Evolutionary conservation across 164 flowering plant genomes (phyloP), one percentile per base, ranked within the genome.

Genomic region (Dillenia suffruticosa): DNA sequence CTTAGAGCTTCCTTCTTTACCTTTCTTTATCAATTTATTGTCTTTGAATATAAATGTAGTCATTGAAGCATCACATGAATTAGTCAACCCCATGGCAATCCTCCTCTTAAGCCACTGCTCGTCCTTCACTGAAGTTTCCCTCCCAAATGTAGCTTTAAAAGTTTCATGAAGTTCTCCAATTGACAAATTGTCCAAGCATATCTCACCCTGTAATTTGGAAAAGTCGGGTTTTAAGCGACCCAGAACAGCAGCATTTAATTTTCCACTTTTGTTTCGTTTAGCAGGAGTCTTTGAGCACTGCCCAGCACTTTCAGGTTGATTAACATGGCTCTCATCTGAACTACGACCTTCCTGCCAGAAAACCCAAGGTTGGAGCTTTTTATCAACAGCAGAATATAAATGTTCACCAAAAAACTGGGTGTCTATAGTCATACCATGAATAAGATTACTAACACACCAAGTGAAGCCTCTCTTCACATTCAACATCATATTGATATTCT

Each of bases 101-200:
- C 99, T 81, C 74, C 97, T 79, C 75, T 91, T 94, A 22, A 94
- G 94, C 99, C 99, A 94, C 61, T 69, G 70, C 76, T 94, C 91
- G 73, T 94, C 99, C 75, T 94, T 94, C 51, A 84, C 93, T 53
- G 90, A 79, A 60, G 97, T 94, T 71, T 81, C 86, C 66, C 97
- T 73, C 51, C 99, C 99, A 84, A 94, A 94, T 10, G 97, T 89
- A 24, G 95, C 92, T 69, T 61, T 81, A 64, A 94, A 94, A 63
- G 88, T 82, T 70, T 86, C 92, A 60, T 88, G 97, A 59, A 94
- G 99, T 79, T 88, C 97, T 74, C 71, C 86, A 53, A 88, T 81
- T 59, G 97, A 75, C 24, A 89, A 72, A 47, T 74, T 81, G 48
- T 94, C 96, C 78, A 94, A 73, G 77, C 85, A 80, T 58, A 91